These are phyloP conservation scores for Phialemoniopsis sp. DNA, from an alignment of 2,329 filamentous ascomycete genomes.

Conservation along the genomic window DNA sequence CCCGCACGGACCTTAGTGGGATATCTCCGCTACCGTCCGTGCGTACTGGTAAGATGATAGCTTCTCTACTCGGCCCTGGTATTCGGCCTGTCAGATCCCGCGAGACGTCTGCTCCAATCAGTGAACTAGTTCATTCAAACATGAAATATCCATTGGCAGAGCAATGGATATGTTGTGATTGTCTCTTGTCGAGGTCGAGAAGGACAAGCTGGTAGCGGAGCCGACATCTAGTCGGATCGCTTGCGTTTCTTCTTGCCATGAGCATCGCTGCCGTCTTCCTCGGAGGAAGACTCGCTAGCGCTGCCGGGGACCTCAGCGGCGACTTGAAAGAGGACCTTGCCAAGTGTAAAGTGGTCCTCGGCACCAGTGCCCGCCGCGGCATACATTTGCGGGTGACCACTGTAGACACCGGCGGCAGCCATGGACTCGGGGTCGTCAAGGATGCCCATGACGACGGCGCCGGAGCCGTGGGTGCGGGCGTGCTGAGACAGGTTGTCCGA, in stretches of 20 bases:
- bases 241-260: constrained; percentile 73
- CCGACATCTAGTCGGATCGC: constrained; percentile 54
- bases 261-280: constrained; percentile 43
- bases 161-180: constrained; percentile 1
- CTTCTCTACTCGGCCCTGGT: no score
- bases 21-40: no score
- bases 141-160: constrained; percentile 20
- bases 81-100: no score
- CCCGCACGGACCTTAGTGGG: no score
- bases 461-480: constrained; percentile 85
- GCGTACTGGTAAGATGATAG: no score
- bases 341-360: constrained; percentile 64
- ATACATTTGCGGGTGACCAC: constrained; percentile 31
- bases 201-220: constrained; percentile 8
- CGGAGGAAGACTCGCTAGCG: constrained; percentile 52
- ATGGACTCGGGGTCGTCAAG: constrained; percentile 63
- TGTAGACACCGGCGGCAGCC: constrained; percentile 19
- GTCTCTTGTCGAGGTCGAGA: constrained; percentile 2
- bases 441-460: constrained; percentile 87
- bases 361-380: constrained; percentile 35
- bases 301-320: constrained; percentile 69
- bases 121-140: constrained; percentile 33
- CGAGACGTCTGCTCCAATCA: no score
- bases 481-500: constrained; percentile 98
- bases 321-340: constrained; percentile 78